A percentile compares a stretch with the other conserved stretches of the same genome.
Conservation (phyloP, 441 rosid species). For the Arabidopsis hybrid region DNA sequence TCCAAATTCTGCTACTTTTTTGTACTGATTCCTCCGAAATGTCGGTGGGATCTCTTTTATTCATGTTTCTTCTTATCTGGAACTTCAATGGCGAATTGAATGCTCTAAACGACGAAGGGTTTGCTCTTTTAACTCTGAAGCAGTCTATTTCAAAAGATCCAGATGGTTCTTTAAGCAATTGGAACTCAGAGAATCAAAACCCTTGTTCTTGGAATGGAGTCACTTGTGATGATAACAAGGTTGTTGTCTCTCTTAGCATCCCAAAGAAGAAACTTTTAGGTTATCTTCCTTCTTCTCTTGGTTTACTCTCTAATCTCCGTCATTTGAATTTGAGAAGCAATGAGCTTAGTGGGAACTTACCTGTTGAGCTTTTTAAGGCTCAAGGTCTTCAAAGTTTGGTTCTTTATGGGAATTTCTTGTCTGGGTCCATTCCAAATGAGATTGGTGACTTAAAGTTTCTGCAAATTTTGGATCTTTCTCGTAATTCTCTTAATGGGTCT, state of each 20-base stretch:
- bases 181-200: slow-evolving; percentile 75
- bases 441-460: slow-evolving; percentile 72
- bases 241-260: slow-evolving; percentile 78
- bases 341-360: slow-evolving; percentile 69
- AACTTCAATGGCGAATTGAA: slow-evolving; percentile 48
- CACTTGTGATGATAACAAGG: slow-evolving; percentile 76
- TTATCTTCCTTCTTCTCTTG: slow-evolving; percentile 72
- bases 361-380: slow-evolving; percentile 70
- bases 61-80: slow-evolving; percentile 50
- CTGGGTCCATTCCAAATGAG: slow-evolving; percentile 73
- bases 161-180: slow-evolving; percentile 70
- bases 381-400: slow-evolving; percentile 86
- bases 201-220: slow-evolving; percentile 97
- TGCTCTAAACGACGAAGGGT: slow-evolving; percentile 67
- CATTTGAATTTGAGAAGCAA: slow-evolving; percentile 87
- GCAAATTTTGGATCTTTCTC: slow-evolving; percentile 77
- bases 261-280: slow-evolving; percentile 85
- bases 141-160: slow-evolving; percentile 73
- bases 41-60: slow-evolving; percentile 49
- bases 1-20: slow-evolving; percentile 9
- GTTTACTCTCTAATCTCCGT: slow-evolving; percentile 76
- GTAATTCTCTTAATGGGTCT: slow-evolving; percentile 85
- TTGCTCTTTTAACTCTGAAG: slow-evolving; percentile 73
- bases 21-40: slow-evolving; percentile 31
- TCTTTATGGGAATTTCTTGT: slow-evolving; percentile 81